These are phyloP conservation scores for Heracleum sosnowskyi DNA, from an alignment of 129 eudicot species.

Conservation along the genomic window DNA sequence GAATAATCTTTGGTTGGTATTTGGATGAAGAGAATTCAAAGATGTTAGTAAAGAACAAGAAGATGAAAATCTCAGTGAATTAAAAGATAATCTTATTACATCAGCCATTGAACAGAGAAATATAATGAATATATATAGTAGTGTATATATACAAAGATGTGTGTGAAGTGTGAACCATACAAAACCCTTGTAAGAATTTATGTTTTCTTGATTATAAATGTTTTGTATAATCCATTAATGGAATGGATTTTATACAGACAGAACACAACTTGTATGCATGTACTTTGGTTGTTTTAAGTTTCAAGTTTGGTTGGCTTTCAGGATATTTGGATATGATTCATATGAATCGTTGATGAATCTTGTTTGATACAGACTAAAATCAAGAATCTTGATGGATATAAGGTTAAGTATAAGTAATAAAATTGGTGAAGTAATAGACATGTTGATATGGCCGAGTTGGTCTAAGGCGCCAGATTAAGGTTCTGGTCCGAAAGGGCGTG, in stretches of 20 bases:
- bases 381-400: constrained; percentile 1
- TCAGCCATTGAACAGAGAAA: constrained; percentile 50
- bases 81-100: constrained; percentile 43
- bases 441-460: constrained; percentile 37
- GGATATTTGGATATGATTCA: constrained; percentile 7
- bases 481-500: constrained; percentile 99
- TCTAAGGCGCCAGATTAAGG: constrained; percentile 99
- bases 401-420: too few species aligned
- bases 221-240: neutral
- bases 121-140: neutral
- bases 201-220: neutral
- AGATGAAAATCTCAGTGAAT: constrained; percentile 29
- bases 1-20: constrained; percentile 19
- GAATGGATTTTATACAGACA: neutral
- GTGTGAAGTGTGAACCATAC: neutral
- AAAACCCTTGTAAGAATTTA: neutral
- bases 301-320: neutral
- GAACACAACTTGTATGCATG: neutral
- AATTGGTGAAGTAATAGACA: too few species aligned
- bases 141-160: constrained; percentile 9
- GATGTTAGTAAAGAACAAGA: constrained; percentile 41
- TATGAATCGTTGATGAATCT: neutral
- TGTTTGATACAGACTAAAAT: neutral
- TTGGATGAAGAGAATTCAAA: constrained; percentile 38
- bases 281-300: neutral